A percentile compares a stretch with the other conserved stretches of the same genome.
These are phyloP conservation scores for Lolium rigidum DNA, from an alignment of 176 grass and related monocot species.

Conservation along the genomic window DNA sequence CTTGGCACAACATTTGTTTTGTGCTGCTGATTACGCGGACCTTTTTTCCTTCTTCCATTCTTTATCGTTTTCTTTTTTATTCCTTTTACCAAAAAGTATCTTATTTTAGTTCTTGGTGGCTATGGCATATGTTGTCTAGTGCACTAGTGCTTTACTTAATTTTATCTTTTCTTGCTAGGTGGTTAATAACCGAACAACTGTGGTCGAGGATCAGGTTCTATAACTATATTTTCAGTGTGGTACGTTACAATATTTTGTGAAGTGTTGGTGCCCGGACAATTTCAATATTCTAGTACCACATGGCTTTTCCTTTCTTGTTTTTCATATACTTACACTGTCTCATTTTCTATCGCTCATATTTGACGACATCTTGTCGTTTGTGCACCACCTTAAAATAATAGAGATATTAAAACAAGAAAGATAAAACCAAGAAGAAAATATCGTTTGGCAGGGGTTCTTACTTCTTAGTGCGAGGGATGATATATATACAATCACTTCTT, in stretches of 20 bases:
- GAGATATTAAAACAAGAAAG: background rate
- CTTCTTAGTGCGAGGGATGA: background rate
- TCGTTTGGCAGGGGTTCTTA: background rate
- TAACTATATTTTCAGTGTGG: background rate
- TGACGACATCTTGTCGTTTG: too few species aligned
- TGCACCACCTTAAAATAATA: background rate
- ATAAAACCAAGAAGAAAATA: background rate
- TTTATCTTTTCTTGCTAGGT: background rate
- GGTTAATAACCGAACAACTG: slow-evolving; percentile 20
- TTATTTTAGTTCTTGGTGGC: background rate
- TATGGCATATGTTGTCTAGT: background rate
- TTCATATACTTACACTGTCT: background rate
- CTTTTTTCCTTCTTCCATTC: background rate
- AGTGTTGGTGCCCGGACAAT: background rate
- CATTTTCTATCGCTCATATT: background rate
- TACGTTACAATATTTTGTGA: background rate
- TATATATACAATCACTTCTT: background rate
- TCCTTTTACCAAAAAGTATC: background rate
- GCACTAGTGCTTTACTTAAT: background rate
- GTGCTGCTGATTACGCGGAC: background rate
- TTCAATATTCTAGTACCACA: background rate
- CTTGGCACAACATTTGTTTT: slow-evolving; percentile 3
- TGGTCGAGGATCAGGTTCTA: background rate
- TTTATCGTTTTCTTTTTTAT: background rate
- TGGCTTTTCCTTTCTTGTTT: too few species aligned